These are phyloP conservation scores for Colletotrichum sp. DNA, from an alignment of 2,329 filamentous ascomycete species.

Conservation along the genomic window DNA sequence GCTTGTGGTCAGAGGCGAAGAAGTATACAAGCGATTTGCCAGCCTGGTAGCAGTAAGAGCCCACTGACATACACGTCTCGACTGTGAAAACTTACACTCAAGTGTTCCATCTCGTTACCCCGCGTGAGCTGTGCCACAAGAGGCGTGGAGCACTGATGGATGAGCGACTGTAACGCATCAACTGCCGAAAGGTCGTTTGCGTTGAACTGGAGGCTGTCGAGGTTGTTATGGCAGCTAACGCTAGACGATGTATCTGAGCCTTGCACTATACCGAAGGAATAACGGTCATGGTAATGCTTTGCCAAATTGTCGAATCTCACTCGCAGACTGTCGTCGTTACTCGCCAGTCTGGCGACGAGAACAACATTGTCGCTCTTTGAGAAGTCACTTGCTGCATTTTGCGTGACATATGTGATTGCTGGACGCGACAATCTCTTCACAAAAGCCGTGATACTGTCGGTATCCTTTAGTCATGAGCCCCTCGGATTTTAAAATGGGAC, in stretches of 20 bases:
- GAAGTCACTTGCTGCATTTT: conserved; percentile 28
- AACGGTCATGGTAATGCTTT: conserved; percentile 39
- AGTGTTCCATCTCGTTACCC: conserved; percentile 41
- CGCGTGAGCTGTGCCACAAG: conserved; percentile 49
- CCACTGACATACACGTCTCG: background rate
- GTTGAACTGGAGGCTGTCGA: conserved; percentile 37
- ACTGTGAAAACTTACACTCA: conserved; percentile 18
- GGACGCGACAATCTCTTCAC: conserved; percentile 31
- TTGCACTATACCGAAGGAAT: conserved; percentile 38
- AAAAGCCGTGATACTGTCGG: conserved; percentile 36
- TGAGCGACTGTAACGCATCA: conserved; percentile 30
- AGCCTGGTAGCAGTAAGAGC: conserved; percentile 27
- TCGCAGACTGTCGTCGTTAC: conserved; percentile 29
- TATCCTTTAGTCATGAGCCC: background rate
- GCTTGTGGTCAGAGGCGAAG: conserved; percentile 24
- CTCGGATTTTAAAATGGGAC: no score
- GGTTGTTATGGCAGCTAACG: conserved; percentile 42
- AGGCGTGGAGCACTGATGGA: conserved; percentile 40
- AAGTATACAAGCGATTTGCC: conserved; percentile 42
- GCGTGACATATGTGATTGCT: conserved; percentile 27
- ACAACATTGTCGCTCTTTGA: conserved; percentile 42
- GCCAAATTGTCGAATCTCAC: conserved; percentile 37
- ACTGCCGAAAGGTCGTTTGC: conserved; percentile 34
- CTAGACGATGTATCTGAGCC: background rate
- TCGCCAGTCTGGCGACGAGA: conserved; percentile 41